Evolutionary conservation across 208 protist genomes (phyloP).

Genomic region (Leishmania arabica): DNA sequence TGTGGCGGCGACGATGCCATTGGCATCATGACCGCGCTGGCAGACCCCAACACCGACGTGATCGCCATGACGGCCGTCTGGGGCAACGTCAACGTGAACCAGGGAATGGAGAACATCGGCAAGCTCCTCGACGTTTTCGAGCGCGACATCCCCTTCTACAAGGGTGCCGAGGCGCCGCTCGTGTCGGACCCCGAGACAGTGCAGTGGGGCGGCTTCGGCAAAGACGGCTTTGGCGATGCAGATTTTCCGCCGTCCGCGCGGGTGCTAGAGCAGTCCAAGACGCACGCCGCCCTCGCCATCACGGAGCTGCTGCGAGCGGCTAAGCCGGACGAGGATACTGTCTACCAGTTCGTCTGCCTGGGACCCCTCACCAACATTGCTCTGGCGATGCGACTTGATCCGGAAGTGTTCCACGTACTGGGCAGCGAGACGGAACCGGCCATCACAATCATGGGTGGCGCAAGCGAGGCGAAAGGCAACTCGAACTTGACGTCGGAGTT

Average conservation of each 20-base stretch:
- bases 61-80: slow-evolving; percentile 70
- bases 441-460: slow-evolving; percentile 78
- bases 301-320: slow-evolving; percentile 52
- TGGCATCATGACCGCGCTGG: slow-evolving; percentile 79
- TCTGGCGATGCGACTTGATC: slow-evolving; percentile 67
- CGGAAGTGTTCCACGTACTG: slow-evolving; percentile 56
- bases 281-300: slow-evolving; percentile 65
- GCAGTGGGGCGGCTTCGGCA: slow-evolving; percentile 79
- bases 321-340: slow-evolving; percentile 36
- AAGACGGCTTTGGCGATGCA: slow-evolving; percentile 80
- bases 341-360: slow-evolving; percentile 72
- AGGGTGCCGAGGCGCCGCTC: slow-evolving; percentile 61
- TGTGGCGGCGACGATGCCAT: slow-evolving; percentile 88
- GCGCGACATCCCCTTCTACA: slow-evolving; percentile 75
- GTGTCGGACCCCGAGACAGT: slow-evolving; percentile 70
- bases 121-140: slow-evolving; percentile 79
- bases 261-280: slow-evolving; percentile 38
- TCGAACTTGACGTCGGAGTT: slow-evolving; percentile 83
- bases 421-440: slow-evolving; percentile 68
- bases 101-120: slow-evolving; percentile 80
- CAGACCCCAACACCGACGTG: slow-evolving; percentile 72
- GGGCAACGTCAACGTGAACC: slow-evolving; percentile 82
- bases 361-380: slow-evolving; percentile 83
- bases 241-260: slow-evolving; percentile 51
- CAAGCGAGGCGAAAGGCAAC: slow-evolving; percentile 79